phyloP scores from a whole-genome alignment of 2,329 filamentous ascomycete species.

The Pleoardoris graminearum region DNA sequence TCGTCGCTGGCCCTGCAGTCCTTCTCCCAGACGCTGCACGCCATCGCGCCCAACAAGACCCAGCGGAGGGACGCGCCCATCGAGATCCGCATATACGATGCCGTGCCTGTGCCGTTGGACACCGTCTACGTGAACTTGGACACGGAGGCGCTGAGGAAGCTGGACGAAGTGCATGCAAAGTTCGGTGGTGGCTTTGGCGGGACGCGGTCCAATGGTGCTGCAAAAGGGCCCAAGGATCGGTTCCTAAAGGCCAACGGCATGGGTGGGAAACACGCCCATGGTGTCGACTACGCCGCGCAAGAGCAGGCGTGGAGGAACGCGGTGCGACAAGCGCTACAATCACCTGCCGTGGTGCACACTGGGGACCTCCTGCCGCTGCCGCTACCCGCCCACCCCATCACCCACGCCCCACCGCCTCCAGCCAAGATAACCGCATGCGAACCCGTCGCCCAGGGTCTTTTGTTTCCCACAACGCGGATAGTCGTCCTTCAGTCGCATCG shows the following conservation, averaged over 20 bases:
- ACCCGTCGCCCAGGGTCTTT: conserved; percentile 83
- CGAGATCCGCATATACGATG: conserved; percentile 81
- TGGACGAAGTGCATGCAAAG: conserved; percentile 81
- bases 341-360: conserved; percentile 75
- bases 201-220: conserved; percentile 38
- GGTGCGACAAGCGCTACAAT: conserved; percentile 73
- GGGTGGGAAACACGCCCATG: conserved; percentile 18
- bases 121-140: conserved; percentile 87
- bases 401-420: conserved; percentile 79
- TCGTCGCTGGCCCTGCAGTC: conserved; percentile 74
- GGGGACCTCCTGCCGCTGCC: conserved; percentile 82
- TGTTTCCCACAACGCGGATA: conserved; percentile 79
- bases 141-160: conserved; percentile 73
- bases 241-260: conserved; percentile 45
- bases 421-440: conserved; percentile 92
- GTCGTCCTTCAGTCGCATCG: conserved; percentile 70
- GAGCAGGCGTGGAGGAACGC: conserved; percentile 44
- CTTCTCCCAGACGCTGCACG: conserved; percentile 74
- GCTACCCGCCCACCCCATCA: conserved; percentile 78
- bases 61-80: conserved; percentile 75
- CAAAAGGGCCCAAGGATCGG: conserved; percentile 34
- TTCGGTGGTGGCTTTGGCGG: conserved; percentile 68
- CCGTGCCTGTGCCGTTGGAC: conserved; percentile 77
- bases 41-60: conserved; percentile 74
- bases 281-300: conserved; percentile 30